A percentile compares a stretch with the other conserved stretches of the same genome.
These are phyloP conservation scores for Penicillium brasilianum DNA, from an alignment of 2,329 filamentous ascomycete species.

Conservation along the genomic window DNA sequence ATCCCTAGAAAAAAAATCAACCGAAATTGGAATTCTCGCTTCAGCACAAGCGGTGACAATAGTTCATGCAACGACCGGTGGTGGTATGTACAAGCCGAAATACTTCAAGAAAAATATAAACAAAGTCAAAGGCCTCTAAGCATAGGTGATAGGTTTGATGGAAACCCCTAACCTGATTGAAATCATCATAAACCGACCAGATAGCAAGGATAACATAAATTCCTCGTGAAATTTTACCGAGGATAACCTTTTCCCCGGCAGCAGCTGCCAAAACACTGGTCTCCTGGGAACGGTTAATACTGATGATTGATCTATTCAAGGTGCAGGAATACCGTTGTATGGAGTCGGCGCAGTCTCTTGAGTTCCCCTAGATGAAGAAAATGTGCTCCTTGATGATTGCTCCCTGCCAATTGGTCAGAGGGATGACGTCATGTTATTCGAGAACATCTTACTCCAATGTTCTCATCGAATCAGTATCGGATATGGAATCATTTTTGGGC, in stretches of 20 bases:
- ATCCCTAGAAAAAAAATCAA: not conserved
- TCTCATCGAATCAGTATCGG: slow-evolving; percentile 15
- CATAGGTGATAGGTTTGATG: not conserved
- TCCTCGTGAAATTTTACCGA: not conserved
- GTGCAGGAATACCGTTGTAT: slow-evolving; percentile 18
- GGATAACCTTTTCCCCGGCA: slow-evolving; percentile 15
- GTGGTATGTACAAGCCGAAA: not conserved
- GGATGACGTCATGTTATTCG: slow-evolving; percentile 3
- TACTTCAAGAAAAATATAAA: not conserved
- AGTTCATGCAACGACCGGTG: no score
- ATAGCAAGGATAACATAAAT: not conserved
- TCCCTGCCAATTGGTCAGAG: slow-evolving; percentile 14
- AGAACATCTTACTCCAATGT: slow-evolving; percentile 20
- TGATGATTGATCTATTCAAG: not conserved
- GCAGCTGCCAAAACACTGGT: slow-evolving; percentile 18
- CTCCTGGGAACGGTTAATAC: slow-evolving; percentile 18
- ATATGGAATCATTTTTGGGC: slow-evolving; percentile 7
- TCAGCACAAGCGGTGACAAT: not conserved
- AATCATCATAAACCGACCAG: not conserved
- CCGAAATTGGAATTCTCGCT: not conserved
- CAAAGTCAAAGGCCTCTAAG: not conserved
- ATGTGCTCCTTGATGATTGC: slow-evolving; percentile 4
- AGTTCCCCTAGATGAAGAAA: slow-evolving; percentile 5
- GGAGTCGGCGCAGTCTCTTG: slow-evolving; percentile 6
- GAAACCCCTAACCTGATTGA: not conserved